Percentiles rank a stretch among this genome's conserved stretches.
Conservation (phyloP, 768 basidiomycete species). For the Favolaschia claudopus region DNA sequence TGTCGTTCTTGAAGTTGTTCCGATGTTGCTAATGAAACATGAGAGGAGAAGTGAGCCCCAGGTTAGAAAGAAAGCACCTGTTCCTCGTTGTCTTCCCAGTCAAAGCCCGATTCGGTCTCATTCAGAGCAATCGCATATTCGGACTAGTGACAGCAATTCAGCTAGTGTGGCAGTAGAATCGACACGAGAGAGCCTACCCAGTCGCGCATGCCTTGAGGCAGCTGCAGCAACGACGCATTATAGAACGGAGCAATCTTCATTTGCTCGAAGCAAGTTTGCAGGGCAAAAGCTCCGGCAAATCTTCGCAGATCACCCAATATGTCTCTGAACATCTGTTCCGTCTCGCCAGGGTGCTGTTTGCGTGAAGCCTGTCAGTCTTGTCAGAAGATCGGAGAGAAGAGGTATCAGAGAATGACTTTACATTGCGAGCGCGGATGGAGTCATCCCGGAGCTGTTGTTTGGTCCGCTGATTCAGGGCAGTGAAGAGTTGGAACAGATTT, state of each 20-base stretch:
- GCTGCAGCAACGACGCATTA: conserved; percentile 25
- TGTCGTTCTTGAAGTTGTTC: too few species aligned
- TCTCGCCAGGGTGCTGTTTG: conserved; percentile 29
- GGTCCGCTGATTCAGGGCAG: conserved; percentile 33
- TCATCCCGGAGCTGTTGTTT: conserved; percentile 27
- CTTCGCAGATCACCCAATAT: conserved; percentile 31
- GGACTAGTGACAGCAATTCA: conserved; percentile 10
- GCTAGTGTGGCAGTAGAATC: background rate
- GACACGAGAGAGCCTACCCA: too few species aligned
- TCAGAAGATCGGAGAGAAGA: background rate
- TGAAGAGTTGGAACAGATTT: conserved; percentile 28
- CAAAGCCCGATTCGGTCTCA: conserved; percentile 21
- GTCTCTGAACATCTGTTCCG: conserved; percentile 36
- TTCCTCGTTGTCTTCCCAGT: conserved; percentile 29
- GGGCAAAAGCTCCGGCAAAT: conserved; percentile 37
- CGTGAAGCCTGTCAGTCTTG: conserved; percentile 29
- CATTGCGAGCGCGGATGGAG: conserved; percentile 28
- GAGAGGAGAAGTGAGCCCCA: too few species aligned
- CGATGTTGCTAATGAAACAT: too few species aligned
- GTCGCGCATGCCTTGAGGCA: conserved; percentile 29
- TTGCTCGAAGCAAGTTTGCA: conserved; percentile 35
- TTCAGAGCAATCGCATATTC: conserved; percentile 24
- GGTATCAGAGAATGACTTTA: conserved; percentile 13
- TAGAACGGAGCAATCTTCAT: conserved; percentile 42
- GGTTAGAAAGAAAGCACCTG: too few species aligned